Evolutionary conservation across 176 grass and related monocot genomes (phyloP), one percentile per base, ranked within the genome.

Genomic region (Zea mays): DNA sequence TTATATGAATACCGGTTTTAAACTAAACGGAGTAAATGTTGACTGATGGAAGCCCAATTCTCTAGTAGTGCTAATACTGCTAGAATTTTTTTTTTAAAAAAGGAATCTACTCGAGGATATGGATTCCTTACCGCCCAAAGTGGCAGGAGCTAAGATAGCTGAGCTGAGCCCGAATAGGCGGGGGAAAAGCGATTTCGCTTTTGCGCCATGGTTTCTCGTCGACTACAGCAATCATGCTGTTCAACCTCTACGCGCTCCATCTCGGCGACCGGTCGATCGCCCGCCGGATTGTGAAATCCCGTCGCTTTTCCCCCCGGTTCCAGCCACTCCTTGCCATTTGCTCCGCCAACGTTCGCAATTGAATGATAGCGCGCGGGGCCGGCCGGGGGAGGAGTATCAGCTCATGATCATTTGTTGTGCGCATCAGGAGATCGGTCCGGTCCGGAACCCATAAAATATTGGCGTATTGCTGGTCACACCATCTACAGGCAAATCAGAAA

Each of bases 51-150:
- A 27, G 27, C 27, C 1, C 27, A 27, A 27, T 27, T 27, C 27
- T 27, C 27, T 27, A 27, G 27, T 27, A 27, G 27, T 27, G 27
- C 27, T 39, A 39, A 39, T 39, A 39, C 38, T 39, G 4, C 4
- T 39, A 39, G 27, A 39, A 39, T 39, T 39, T 78, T 17, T 67
- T 63, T 61, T n/a, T n/a, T n/a, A n/a, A n/a, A 35, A 41, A 78
- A 51, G 10, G 81, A 91, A 87, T 89, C 70, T 78, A 13, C 63
- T 15, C 5, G 10, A 8, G 65, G 61, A 39, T 59, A 74, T 89
- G 88, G 81, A 89, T 97, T 89, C 84, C 61, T 85, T 79, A 87
- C 94, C 90, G 74, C 86, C 80, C 90, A 89, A 89, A 85, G 94
- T 93, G 86, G 93, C 70, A 62, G 65, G 59, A 87, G 71, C 54